phyloP scores from a whole-genome alignment of 176 grass and related monocot genomes.

The bread wheat (Triticum aestivum) region DNA sequence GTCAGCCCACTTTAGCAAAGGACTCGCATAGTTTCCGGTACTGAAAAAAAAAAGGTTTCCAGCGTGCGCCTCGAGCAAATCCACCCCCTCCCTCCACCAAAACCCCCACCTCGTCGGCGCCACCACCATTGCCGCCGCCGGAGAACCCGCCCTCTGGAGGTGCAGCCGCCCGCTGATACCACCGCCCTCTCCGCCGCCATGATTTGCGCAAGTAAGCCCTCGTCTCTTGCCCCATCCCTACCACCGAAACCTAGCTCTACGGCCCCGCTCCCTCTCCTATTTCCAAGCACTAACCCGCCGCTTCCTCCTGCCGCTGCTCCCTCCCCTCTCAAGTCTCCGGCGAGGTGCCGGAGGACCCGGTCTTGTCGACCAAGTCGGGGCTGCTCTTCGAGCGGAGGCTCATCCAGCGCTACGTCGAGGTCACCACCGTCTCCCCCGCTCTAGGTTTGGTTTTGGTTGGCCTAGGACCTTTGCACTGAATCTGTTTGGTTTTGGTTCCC shows the following conservation, averaged over 20 bases:
- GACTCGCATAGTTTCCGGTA: not conserved
- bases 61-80: too few relatives aligned
- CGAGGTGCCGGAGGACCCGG: constrained; percentile 93
- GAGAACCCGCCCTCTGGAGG: not conserved
- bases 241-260: constrained; percentile 30
- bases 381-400: constrained; percentile 87
- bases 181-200: constrained; percentile 28
- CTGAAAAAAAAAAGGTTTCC: too few relatives aligned
- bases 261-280: not conserved
- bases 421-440: not conserved
- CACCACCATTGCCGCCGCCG: not conserved
- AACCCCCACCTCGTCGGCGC: not conserved
- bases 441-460: not conserved
- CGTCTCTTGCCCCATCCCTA: not conserved
- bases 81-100: too few relatives aligned
- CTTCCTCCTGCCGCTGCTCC: not conserved
- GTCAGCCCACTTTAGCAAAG: too few relatives aligned
- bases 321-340: constrained; percentile 64
- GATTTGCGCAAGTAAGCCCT: constrained; percentile 85
- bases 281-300: not conserved
- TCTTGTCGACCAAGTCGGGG: constrained; percentile 92
- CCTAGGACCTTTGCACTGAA: not conserved
- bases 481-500: not conserved
- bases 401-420: constrained; percentile 80
- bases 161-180: not conserved